A percentile compares a stretch with the other conserved stretches of the same genome.
Evolutionary conservation across 768 basidiomycete genomes (phyloP).

Genomic region (Panus rudis): DNA sequence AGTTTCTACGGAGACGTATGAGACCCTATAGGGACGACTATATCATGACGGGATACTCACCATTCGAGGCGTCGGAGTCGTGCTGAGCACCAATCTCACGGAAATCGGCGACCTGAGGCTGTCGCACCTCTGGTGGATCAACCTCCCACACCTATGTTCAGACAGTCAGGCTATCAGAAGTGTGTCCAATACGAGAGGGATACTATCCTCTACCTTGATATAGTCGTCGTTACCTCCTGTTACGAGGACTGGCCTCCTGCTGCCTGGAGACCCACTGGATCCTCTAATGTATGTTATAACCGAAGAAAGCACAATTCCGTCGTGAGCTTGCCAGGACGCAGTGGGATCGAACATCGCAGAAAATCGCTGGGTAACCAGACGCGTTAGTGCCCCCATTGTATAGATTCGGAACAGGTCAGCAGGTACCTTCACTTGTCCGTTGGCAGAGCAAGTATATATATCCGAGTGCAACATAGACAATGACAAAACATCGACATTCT

Average conservation of each 20-base stretch:
- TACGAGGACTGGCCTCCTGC: slow-evolving; percentile 36
- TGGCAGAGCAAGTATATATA: slow-evolving; percentile 43
- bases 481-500: slow-evolving; percentile 79
- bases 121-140: slow-evolving; percentile 15
- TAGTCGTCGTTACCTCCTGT: slow-evolving; percentile 84
- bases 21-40: background rate
- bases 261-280: background rate
- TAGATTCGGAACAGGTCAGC: background rate
- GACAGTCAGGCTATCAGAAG: background rate
- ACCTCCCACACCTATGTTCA: slow-evolving; percentile 32
- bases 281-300: slow-evolving; percentile 35
- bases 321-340: slow-evolving; percentile 76
- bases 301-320: slow-evolving; percentile 78
- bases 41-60: slow-evolving; percentile 6
- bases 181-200: slow-evolving; percentile 1
- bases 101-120: slow-evolving; percentile 4
- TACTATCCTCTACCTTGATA: slow-evolving; percentile 55
- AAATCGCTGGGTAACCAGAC: slow-evolving; percentile 48
- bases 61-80: slow-evolving; percentile 7
- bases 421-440: slow-evolving; percentile 60
- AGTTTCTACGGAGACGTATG: slow-evolving; percentile 38
- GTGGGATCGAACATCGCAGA: slow-evolving; percentile 81
- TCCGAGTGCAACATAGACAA: slow-evolving; percentile 60
- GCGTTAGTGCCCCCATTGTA: background rate
- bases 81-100: slow-evolving; percentile 2